Percentiles rank a stretch among this genome's conserved stretches.
Evolutionary conservation across 768 basidiomycete genomes (phyloP).

Genomic region (Neoboletus magnificus): DNA sequence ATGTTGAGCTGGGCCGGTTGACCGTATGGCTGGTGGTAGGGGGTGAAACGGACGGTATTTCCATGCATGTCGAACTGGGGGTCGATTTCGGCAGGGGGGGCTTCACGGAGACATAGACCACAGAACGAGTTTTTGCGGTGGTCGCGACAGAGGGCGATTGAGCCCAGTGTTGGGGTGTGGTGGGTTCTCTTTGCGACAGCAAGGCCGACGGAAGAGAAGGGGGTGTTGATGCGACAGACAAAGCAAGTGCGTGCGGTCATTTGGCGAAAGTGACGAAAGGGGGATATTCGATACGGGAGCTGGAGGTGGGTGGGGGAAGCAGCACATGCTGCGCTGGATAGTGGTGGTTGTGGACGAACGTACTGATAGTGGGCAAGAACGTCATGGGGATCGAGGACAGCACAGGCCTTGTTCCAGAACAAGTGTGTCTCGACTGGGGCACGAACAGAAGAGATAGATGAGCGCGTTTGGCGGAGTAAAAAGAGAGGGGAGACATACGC

Average conservation of each 20-base stretch:
- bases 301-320: slow-evolving; percentile 35
- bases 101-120: slow-evolving; percentile 66
- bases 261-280: slow-evolving; percentile 61
- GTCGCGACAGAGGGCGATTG: slow-evolving; percentile 56
- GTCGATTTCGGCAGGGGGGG: slow-evolving; percentile 43
- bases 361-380: slow-evolving; percentile 47
- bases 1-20: slow-evolving; percentile 18
- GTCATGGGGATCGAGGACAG: slow-evolving; percentile 62
- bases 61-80: slow-evolving; percentile 34
- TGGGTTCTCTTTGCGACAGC: slow-evolving; percentile 46
- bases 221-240: slow-evolving; percentile 68
- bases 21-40: slow-evolving; percentile 32
- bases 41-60: slow-evolving; percentile 28
- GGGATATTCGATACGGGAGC: slow-evolving; percentile 39
- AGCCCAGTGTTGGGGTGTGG: slow-evolving; percentile 41
- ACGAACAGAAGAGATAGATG: neutral
- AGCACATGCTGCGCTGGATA: slow-evolving; percentile 24
- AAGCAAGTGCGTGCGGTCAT: slow-evolving; percentile 54
- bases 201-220: slow-evolving; percentile 50
- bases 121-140: slow-evolving; percentile 65
- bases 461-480: slow-evolving; percentile 1
- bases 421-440: slow-evolving; percentile 60
- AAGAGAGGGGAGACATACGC: slow-evolving; percentile 41
- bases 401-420: slow-evolving; percentile 67
- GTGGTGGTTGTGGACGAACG: slow-evolving; percentile 38